Conservation (phyloP, 805 yeast genomes). For the Hanseniaspora singularis region DNA sequence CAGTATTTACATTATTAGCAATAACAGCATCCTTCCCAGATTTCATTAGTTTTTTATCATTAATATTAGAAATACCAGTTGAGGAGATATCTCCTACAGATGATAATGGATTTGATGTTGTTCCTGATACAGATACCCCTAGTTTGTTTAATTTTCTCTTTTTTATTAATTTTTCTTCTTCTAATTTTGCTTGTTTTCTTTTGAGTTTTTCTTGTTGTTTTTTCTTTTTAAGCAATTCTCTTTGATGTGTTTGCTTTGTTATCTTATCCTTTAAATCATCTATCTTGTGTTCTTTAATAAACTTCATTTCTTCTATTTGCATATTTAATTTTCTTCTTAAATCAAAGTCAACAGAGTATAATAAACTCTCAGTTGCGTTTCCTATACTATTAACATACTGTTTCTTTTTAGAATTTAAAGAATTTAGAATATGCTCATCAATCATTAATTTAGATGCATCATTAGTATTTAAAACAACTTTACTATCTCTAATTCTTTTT, state of each 20-base stretch:
- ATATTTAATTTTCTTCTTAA: slow-evolving; percentile 4
- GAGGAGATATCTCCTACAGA: too few species aligned
- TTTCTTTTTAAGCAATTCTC: slow-evolving; percentile 2
- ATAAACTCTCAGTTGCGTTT: background rate
- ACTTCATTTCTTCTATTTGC: slow-evolving; percentile 6
- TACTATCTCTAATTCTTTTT: background rate
- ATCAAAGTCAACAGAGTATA: slow-evolving; percentile 7
- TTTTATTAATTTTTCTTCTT: slow-evolving; percentile 10
- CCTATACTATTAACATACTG: slow-evolving; percentile 1
- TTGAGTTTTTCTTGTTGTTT: slow-evolving; percentile 11
- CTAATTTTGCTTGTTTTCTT: slow-evolving; percentile 5
- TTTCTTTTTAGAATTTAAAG: slow-evolving; percentile 1
- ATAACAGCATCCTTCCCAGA: background rate
- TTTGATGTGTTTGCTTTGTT: background rate
- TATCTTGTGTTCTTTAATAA: slow-evolving; percentile 10
- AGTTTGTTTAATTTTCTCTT: slow-evolving; percentile 16
- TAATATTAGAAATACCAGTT: background rate
- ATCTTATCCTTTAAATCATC: slow-evolving; percentile 10
- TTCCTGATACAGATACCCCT: slow-evolving; percentile 6
- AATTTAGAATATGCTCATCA: slow-evolving; percentile 4
- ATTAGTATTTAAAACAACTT: background rate
- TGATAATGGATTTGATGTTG: too few species aligned
- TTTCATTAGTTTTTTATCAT: too few species aligned
- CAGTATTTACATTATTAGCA: slow-evolving; percentile 1
- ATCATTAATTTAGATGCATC: background rate